Conservation (phyloP, 441 rosid genomes). For the Kokia cookei region DNA sequence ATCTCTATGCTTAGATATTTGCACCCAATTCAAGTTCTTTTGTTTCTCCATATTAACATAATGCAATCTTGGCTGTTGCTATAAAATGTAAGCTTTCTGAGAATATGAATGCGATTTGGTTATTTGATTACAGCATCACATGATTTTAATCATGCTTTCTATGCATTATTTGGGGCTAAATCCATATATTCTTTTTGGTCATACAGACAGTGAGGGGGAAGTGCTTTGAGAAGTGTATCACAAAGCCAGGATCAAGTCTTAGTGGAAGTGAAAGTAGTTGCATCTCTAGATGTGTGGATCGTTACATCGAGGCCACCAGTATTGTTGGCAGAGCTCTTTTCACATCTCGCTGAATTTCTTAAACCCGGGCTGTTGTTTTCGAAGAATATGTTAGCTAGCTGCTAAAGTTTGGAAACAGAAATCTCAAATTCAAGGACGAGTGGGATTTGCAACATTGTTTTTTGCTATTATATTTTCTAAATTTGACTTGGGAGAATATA, state of each 20-base stretch:
- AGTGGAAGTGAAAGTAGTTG: constrained; percentile 91
- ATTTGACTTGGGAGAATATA: not conserved
- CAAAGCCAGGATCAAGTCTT: constrained; percentile 87
- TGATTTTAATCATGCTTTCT: not conserved
- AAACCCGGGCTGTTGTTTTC: not conserved
- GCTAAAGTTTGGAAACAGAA: not conserved
- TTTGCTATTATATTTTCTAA: not conserved
- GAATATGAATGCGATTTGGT: not conserved
- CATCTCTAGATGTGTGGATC: constrained; percentile 88
- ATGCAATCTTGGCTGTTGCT: not conserved
- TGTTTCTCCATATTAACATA: not conserved
- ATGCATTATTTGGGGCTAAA: not conserved
- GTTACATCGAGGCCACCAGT: constrained; percentile 87
- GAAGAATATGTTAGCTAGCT: not conserved
- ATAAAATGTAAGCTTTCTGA: not conserved
- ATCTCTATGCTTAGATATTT: not conserved
- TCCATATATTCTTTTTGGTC: not conserved
- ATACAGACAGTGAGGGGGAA: constrained; percentile 64
- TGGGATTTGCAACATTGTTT: not conserved
- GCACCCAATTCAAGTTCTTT: not conserved
- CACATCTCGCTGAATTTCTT: constrained; percentile 25
- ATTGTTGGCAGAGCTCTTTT: constrained; percentile 68
- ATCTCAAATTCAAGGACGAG: not conserved
- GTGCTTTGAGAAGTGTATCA: constrained; percentile 78
- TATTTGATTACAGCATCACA: not conserved